Conservation (phyloP, 2,329 filamentous ascomycete species). For the Talaromyces atroroseus region DNA sequence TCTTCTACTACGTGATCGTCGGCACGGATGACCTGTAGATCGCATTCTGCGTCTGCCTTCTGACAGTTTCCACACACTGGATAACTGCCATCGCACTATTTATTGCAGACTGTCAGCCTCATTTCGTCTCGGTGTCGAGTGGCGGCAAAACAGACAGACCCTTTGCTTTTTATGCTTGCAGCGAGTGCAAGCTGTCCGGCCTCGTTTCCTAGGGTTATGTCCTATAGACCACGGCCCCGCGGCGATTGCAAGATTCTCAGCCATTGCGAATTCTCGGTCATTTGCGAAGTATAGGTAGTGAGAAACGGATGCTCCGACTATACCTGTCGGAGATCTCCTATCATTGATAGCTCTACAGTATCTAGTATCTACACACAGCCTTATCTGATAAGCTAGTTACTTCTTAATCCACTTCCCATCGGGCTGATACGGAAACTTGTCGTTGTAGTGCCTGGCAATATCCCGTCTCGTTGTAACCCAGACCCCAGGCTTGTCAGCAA, state of each 20-base stretch:
- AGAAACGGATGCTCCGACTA: no score
- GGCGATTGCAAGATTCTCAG: no score
- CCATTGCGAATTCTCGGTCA: not conserved
- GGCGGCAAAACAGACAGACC: constrained; percentile 21
- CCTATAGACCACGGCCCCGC: not conserved
- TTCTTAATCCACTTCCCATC: not conserved
- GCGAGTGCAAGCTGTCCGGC: constrained; percentile 41
- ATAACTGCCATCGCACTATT: constrained; percentile 41
- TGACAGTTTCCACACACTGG: constrained; percentile 42
- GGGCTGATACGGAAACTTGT: constrained; percentile 33
- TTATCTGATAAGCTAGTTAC: no score
- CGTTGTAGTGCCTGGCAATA: constrained; percentile 39
- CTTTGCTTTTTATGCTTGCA: constrained; percentile 44
- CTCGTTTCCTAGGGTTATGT: constrained; percentile 39
- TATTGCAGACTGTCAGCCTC: not conserved
- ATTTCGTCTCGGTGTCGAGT: no score
- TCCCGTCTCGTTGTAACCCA: constrained; percentile 42
- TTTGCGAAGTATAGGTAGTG: no score
- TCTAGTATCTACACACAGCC: no score
- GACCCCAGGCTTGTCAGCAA: constrained; percentile 42
- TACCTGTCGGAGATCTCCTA: no score
- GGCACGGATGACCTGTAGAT: constrained; percentile 38
- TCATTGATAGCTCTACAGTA: no score
- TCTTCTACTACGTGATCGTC: constrained; percentile 30
- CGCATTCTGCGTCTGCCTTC: constrained; percentile 38